Conservation (phyloP, 306 rosid species). For the Prunus fruticosa region DNA sequence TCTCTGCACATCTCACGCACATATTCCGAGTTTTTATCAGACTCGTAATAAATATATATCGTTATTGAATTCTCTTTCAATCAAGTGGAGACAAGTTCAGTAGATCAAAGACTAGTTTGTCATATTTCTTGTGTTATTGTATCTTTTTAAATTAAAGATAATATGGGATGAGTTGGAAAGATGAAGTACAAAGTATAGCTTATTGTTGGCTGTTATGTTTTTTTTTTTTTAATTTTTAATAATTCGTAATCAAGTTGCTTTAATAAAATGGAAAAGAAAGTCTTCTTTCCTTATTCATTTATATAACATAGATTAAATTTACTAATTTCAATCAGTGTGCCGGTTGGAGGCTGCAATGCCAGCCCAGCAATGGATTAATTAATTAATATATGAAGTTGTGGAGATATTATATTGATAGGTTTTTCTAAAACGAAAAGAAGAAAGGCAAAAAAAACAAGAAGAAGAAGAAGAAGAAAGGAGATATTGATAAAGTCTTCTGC, state of each 20-base stretch:
- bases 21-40: too few relatives aligned
- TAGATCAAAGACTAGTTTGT: neutral
- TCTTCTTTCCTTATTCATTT: conserved; percentile 17
- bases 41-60: too few relatives aligned
- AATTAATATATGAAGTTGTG: neutral
- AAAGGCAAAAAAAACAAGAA: neutral
- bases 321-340: conserved; percentile 10
- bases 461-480: neutral
- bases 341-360: conserved; percentile 26
- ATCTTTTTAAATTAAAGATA: neutral
- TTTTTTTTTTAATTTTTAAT: neutral
- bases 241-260: conserved; percentile 20
- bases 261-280: conserved; percentile 22
- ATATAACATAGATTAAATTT: neutral
- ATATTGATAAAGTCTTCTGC: too few relatives aligned
- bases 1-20: too few relatives aligned
- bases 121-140: neutral
- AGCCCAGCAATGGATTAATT: conserved; percentile 14
- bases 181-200: neutral
- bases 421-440: neutral
- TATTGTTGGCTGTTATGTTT: neutral
- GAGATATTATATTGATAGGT: neutral
- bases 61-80: too few relatives aligned
- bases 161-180: neutral
- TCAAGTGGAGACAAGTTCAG: too few relatives aligned